Percentiles rank a stretch among this genome's conserved stretches.
Conservation (phyloP, 2,329 filamentous ascomycete species). For the Colletotrichum sp. region DNA sequence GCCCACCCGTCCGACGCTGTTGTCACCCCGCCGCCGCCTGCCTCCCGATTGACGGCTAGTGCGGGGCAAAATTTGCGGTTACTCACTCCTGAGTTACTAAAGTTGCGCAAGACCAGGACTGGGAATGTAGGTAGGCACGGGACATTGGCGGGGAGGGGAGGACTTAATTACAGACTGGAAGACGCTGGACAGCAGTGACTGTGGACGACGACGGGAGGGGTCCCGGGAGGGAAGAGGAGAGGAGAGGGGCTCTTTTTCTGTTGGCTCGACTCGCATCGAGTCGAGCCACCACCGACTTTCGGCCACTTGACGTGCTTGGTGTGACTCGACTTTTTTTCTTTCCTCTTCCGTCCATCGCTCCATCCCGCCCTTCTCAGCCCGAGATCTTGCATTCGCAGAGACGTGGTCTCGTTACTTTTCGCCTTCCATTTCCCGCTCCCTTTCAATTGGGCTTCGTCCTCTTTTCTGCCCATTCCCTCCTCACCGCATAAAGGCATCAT, state of each 20-base stretch:
- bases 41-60: not conserved
- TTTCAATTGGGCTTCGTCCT: not conserved
- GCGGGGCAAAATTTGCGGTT: not conserved
- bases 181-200: not conserved
- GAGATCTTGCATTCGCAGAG: not conserved
- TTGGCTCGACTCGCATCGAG: not conserved
- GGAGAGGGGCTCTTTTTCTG: not conserved
- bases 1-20: not conserved
- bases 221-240: not conserved
- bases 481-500: constrained; percentile 32
- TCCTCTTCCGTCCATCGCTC: not conserved
- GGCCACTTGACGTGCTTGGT: constrained; percentile 16
- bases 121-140: not conserved
- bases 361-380: not conserved
- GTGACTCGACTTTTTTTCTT: constrained; percentile 13
- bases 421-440: not conserved
- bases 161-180: not conserved
- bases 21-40: not conserved
- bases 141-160: not conserved
- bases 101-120: not conserved
- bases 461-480: not conserved
- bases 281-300: constrained; percentile 10
- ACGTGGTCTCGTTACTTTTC: not conserved
- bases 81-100: not conserved
- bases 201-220: not conserved